Evolutionary conservation across 805 yeast genomes (phyloP).

Genomic region (Wickerhamomyces bisporus): DNA sequence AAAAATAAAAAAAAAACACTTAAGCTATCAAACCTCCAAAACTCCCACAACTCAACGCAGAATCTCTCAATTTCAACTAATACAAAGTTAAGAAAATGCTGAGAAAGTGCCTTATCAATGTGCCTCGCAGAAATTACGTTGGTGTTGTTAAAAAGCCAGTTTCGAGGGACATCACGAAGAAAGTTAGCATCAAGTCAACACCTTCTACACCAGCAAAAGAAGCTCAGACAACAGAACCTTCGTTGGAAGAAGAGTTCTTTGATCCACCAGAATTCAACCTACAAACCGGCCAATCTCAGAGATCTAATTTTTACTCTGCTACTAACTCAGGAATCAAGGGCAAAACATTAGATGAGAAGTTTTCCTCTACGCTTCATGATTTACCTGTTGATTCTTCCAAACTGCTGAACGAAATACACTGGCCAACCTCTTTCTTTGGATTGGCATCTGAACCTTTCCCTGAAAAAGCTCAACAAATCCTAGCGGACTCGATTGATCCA

Average conservation of each 20-base stretch:
- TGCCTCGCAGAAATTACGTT: too few relatives aligned
- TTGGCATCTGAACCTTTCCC: constrained; percentile 76
- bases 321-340: constrained; percentile 1
- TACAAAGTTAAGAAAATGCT: too few relatives aligned
- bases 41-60: too few relatives aligned
- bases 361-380: constrained; percentile 18
- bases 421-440: constrained; percentile 88
- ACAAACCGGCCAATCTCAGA: constrained; percentile 19
- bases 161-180: too few relatives aligned
- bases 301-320: background rate
- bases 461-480: constrained; percentile 49
- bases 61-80: too few relatives aligned
- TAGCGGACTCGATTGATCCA: constrained; percentile 56
- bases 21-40: too few relatives aligned
- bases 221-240: constrained; percentile 1
- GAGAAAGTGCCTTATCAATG: too few relatives aligned
- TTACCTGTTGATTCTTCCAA: constrained; percentile 11
- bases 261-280: constrained; percentile 21
- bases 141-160: too few relatives aligned
- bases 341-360: constrained; percentile 13
- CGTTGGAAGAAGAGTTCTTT: constrained; percentile 4
- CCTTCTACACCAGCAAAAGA: background rate
- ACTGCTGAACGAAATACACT: constrained; percentile 39
- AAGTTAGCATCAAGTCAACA: too few relatives aligned
- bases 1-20: too few relatives aligned